phyloP scores from a whole-genome alignment of 2,329 filamentous ascomycete species.

The Tolypocladium paradoxum region DNA sequence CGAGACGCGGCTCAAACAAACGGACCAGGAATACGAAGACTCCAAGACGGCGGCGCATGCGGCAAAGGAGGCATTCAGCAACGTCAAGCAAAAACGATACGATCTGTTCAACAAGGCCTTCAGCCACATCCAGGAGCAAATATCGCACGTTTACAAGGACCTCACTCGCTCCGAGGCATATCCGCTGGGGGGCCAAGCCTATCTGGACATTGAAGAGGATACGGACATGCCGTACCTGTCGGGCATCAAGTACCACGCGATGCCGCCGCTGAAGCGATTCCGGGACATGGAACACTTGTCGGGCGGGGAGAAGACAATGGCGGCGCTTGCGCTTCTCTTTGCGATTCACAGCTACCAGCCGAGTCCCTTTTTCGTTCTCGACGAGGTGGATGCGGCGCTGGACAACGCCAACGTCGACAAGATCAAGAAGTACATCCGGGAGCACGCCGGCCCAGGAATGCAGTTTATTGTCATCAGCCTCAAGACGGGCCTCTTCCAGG shows the following conservation, averaged over 20 bases:
- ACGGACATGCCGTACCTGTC: constrained; percentile 92
- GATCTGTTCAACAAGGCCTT: constrained; percentile 95
- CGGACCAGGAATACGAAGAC: constrained; percentile 82
- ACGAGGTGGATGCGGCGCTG: constrained; percentile 96
- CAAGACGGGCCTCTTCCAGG: constrained; percentile 91
- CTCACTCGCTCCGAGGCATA: constrained; percentile 85
- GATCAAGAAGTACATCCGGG: constrained; percentile 90
- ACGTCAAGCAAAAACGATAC: constrained; percentile 70
- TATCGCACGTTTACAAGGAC: constrained; percentile 87
- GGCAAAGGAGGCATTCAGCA: constrained; percentile 74
- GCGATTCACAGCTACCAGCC: constrained; percentile 95
- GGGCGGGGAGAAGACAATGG: constrained; percentile 98
- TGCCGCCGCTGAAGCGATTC: constrained; percentile 97
- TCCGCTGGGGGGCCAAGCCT: constrained; percentile 79
- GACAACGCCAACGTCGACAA: constrained; percentile 96
- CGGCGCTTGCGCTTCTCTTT: constrained; percentile 88
- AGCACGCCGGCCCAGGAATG: constrained; percentile 93
- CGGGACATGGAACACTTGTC: constrained; percentile 98
- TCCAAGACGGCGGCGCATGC: constrained; percentile 63
- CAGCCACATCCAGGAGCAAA: constrained; percentile 88
- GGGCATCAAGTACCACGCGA: constrained; percentile 96
- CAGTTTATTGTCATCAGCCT: constrained; percentile 98
- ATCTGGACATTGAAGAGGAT: constrained; percentile 87
- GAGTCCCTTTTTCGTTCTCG: constrained; percentile 92
- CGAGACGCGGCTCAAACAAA: constrained; percentile 68